Evolutionary conservation across 768 basidiomycete genomes (phyloP), one percentile per base, ranked within the genome.

Genomic region (Termitomyces sp.): DNA sequence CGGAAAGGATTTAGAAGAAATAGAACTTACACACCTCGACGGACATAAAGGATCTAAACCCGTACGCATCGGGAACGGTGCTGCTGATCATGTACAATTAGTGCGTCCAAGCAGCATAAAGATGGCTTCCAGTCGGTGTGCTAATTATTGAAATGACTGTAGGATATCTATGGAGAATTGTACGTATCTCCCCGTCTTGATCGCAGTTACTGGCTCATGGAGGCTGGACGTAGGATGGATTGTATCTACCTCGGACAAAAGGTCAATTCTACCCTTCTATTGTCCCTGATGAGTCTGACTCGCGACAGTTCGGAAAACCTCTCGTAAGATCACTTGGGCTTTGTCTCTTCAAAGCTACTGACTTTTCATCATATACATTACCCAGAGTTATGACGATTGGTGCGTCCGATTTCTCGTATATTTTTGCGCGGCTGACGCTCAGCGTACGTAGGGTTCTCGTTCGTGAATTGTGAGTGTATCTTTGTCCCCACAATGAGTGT

Each of bases 151-250:
- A 10, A 18, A 12, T 36, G 26, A 3, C 2, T 28, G 1, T 62
- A 94, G 93, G 96, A 99, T 70, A 98, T 99, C 57, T 98, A 98
- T 64, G 96, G 96, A 35, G 95, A 97, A 75, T 72, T 95, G 91
- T 91, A 70, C 65, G 82, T 64, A 30, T 20, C 41, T 8, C n/a
- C 41, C 43, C 57, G 7, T 35, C 51, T 23, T 5, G 4, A 46
- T 23, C 12, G 44, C 4, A 13, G 12, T 23, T 12, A 23, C 12
- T 46, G 20, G 12, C 12, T 20, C 10, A 35, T 16, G 4, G 12
- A 16, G 4, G 36, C 13, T 9, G 18, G 4, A 16, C 2, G 35
- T 65, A 91, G 90, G 51, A 88, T 96, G 90, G 95, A 97, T 77
- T 94, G 90, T 84, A 92, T 98, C 62, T 98, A 98, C 70, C 83